phyloP scores from a whole-genome alignment of 768 basidiomycete genomes.

The Podaxis rugospora region DNA sequence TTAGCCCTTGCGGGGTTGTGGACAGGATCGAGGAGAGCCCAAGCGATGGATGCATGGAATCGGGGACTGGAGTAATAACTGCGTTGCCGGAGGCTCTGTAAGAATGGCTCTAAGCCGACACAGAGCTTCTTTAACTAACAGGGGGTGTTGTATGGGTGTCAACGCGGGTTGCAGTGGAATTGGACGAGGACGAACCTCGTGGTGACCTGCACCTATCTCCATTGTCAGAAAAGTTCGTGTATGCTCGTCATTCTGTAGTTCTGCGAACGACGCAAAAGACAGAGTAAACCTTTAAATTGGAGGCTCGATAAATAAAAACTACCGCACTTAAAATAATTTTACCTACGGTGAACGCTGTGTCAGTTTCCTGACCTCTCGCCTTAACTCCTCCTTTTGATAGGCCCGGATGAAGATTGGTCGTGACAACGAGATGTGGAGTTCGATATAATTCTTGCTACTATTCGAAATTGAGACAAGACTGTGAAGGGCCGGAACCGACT shows the following conservation, averaged over 20 bases:
- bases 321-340: neutral
- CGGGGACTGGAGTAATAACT: slow-evolving; percentile 77
- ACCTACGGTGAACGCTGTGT: slow-evolving; percentile 49
- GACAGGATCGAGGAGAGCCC: slow-evolving; percentile 61
- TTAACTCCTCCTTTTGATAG: slow-evolving; percentile 75
- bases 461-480: slow-evolving; percentile 16
- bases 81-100: slow-evolving; percentile 64
- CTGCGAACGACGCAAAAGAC: slow-evolving; percentile 70
- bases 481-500: slow-evolving; percentile 39
- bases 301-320: neutral
- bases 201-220: slow-evolving; percentile 81
- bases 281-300: slow-evolving; percentile 44
- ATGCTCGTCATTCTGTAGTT: slow-evolving; percentile 74
- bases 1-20: slow-evolving; percentile 1
- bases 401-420: slow-evolving; percentile 76
- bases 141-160: neutral
- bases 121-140: slow-evolving; percentile 57
- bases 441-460: slow-evolving; percentile 30
- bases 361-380: slow-evolving; percentile 49
- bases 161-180: neutral
- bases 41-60: slow-evolving; percentile 88
- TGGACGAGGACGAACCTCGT: slow-evolving; percentile 44
- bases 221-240: slow-evolving; percentile 78
- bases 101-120: slow-evolving; percentile 50
- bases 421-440: slow-evolving; percentile 84